These are phyloP conservation scores for Saturnispora zaruensis DNA, from an alignment of 805 yeast genomes.

Conservation along the genomic window DNA sequence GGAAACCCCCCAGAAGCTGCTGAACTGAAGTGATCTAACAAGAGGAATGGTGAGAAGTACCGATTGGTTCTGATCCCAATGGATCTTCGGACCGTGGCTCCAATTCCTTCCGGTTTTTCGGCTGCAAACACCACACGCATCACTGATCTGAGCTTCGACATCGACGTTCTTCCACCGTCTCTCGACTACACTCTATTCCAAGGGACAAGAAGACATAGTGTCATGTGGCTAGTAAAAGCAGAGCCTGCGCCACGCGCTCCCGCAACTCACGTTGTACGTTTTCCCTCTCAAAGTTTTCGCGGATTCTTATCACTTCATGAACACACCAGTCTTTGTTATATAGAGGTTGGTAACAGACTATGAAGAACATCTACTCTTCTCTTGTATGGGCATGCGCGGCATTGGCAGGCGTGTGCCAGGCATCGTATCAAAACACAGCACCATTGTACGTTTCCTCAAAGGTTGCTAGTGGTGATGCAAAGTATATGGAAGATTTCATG, in stretches of 20 bases:
- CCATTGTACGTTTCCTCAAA: constrained; percentile 23
- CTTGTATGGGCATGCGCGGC: neutral
- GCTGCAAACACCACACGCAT: constrained; percentile 46
- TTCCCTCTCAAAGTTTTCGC: constrained; percentile 33
- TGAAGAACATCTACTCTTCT: neutral
- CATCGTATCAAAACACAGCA: constrained; percentile 22
- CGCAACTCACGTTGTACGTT: constrained; percentile 31
- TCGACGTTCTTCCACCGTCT: neutral
- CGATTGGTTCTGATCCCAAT: constrained; percentile 61
- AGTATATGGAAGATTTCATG: constrained; percentile 16
- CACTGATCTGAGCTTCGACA: constrained; percentile 36
- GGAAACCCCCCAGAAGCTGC: constrained; percentile 67
- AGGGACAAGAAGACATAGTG: neutral
- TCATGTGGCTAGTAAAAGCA: neutral
- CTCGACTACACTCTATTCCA: neutral
- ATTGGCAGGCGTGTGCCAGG: neutral
- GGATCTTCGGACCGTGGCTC: constrained; percentile 75
- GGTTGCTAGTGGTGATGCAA: constrained; percentile 4
- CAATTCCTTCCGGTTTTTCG: constrained; percentile 78
- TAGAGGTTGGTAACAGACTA: constrained; percentile 48
- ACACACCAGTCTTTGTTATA: constrained; percentile 45
- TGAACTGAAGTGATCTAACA: constrained; percentile 72
- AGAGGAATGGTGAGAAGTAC: constrained; percentile 72
- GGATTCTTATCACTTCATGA: constrained; percentile 53
- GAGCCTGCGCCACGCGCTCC: neutral